These are phyloP conservation scores for Aspergillus alliaceus DNA, from an alignment of 2,329 filamentous ascomycete species.

Conservation along the genomic window DNA sequence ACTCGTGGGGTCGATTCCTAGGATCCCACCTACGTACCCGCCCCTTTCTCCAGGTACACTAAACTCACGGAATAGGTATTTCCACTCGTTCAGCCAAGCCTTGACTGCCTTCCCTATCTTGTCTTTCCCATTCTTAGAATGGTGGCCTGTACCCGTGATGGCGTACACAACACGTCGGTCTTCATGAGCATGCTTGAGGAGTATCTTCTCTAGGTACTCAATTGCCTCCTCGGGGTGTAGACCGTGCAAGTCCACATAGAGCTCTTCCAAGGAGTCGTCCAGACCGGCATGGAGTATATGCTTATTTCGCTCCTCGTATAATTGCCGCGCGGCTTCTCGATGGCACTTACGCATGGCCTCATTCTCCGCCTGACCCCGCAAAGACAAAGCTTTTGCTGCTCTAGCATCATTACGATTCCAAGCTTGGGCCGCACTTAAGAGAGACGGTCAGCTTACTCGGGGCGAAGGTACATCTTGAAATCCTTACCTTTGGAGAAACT, in stretches of 20 bases:
- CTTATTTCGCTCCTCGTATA: slow-evolving; percentile 93
- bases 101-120: slow-evolving; percentile 95
- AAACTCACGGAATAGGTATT: slow-evolving; percentile 94
- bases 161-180: slow-evolving; percentile 77
- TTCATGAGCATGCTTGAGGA: slow-evolving; percentile 76
- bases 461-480: background rate
- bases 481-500: slow-evolving; percentile 85
- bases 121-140: slow-evolving; percentile 98
- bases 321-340: slow-evolving; percentile 82
- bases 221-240: slow-evolving; percentile 97
- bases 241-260: slow-evolving; percentile 96
- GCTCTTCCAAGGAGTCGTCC: slow-evolving; percentile 60
- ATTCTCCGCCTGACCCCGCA: slow-evolving; percentile 94
- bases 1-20: slow-evolving; percentile 63
- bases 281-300: slow-evolving; percentile 49
- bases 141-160: slow-evolving; percentile 94
- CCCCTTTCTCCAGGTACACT: slow-evolving; percentile 93
- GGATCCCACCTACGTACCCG: slow-evolving; percentile 65
- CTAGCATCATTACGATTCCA: slow-evolving; percentile 98
- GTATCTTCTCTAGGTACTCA: slow-evolving; percentile 84
- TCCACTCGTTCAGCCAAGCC: slow-evolving; percentile 89
- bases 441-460: slow-evolving; percentile 2
- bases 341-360: slow-evolving; percentile 97
- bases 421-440: slow-evolving; percentile 80
- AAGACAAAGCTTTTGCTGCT: slow-evolving; percentile 89